Conservation (phyloP, 352 stramenopile species). For the Pythium chondricola region DNA sequence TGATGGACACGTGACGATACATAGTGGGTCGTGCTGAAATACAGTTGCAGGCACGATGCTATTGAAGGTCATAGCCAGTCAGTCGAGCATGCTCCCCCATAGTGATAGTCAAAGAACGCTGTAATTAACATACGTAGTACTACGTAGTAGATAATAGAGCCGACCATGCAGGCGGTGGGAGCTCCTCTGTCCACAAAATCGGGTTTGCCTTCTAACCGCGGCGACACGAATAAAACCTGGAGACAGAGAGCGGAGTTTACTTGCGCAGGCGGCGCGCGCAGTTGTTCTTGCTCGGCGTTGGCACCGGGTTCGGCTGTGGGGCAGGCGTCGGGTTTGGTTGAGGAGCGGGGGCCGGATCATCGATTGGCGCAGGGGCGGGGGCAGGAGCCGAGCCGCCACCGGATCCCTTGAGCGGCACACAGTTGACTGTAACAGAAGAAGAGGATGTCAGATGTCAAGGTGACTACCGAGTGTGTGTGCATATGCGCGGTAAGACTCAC, state of each 20-base stretch:
- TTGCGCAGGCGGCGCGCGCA: conserved; percentile 8
- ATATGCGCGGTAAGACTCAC: conserved; percentile 1
- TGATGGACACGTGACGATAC: no score
- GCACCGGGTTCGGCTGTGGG: neutral
- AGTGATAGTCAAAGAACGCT: neutral
- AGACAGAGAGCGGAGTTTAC: neutral
- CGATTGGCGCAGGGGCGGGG: neutral
- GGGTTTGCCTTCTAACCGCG: no score
- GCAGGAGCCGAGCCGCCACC: neutral
- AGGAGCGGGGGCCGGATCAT: neutral
- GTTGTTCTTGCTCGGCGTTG: conserved; percentile 1
- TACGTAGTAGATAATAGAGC: no score
- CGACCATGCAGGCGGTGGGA: no score
- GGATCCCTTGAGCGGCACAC: conserved; percentile 4
- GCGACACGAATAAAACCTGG: neutral
- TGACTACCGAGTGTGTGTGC: neutral
- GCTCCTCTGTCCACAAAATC: no score
- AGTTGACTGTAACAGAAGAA: conserved; percentile 6
- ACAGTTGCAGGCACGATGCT: no score
- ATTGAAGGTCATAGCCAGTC: no score
- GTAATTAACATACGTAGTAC: neutral
- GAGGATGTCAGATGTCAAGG: neutral
- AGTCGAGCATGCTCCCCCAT: no score
- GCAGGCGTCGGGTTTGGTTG: neutral
- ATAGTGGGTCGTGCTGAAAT: no score